Evolutionary conservation across 495 filamentous ascomycete species (phyloP).

Genomic region (Clohesyomyces aquaticus): DNA sequence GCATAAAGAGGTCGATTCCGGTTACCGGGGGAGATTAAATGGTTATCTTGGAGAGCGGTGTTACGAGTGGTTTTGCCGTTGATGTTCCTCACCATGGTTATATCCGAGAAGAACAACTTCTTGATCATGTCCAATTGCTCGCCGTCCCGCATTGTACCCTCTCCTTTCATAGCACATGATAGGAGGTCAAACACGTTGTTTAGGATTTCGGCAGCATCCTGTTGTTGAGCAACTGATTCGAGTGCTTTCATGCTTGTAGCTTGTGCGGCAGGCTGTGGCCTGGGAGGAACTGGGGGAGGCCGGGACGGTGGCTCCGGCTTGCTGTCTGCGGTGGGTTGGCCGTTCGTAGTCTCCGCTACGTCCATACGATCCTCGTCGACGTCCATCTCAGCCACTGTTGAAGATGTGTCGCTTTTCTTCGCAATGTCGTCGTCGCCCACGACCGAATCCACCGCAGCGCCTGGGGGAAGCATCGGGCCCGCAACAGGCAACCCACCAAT

Average conservation of each 20-base stretch:
- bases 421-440: constrained; percentile 42
- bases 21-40: constrained; percentile 19
- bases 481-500: constrained; percentile 57
- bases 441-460: constrained; percentile 29
- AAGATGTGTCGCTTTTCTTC: constrained; percentile 31
- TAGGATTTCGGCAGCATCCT: constrained; percentile 95
- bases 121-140: constrained; percentile 82
- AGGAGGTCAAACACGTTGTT: constrained; percentile 87
- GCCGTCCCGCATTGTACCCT: constrained; percentile 60
- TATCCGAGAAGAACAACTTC: constrained; percentile 49
- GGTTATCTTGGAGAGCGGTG: constrained; percentile 26
- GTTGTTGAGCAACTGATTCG: constrained; percentile 67
- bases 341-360: not conserved
- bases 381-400: constrained; percentile 1
- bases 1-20: constrained; percentile 68
- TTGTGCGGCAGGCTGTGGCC: constrained; percentile 22
- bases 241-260: constrained; percentile 19
- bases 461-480: constrained; percentile 54
- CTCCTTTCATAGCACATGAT: constrained; percentile 80
- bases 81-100: constrained; percentile 19
- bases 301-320: constrained; percentile 36
- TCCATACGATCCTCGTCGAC: constrained; percentile 13
- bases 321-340: not conserved
- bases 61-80: constrained; percentile 4
- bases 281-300: constrained; percentile 40